A percentile compares a stretch with the other conserved stretches of the same genome.
phyloP scores from a whole-genome alignment of 768 basidiomycete species.

The Rhizopogon sp. region DNA sequence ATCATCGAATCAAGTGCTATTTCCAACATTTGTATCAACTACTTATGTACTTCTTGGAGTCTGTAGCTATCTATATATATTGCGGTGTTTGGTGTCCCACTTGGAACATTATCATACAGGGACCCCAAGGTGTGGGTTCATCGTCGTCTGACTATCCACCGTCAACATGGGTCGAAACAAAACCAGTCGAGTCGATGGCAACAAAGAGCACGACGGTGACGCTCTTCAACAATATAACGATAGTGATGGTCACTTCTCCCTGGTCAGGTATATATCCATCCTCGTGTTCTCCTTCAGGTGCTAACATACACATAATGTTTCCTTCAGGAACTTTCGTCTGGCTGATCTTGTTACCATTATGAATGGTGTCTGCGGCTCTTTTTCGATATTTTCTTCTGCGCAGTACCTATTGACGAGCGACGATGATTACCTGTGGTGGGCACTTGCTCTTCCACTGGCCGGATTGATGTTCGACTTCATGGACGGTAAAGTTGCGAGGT shows the following conservation, averaged over 20 bases:
- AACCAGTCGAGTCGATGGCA: constrained; percentile 21
- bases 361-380: constrained; percentile 97
- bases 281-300: background rate
- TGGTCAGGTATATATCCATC: constrained; percentile 68
- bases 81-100: constrained; percentile 13
- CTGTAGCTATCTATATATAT: background rate
- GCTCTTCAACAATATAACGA: constrained; percentile 80
- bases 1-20: no score
- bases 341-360: constrained; percentile 98
- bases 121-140: constrained; percentile 5
- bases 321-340: constrained; percentile 85
- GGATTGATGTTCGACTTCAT: constrained; percentile 98
- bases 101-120: background rate
- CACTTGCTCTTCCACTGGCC: constrained; percentile 83
- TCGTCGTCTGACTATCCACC: background rate
- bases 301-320: constrained; percentile 12
- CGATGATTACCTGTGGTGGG: constrained; percentile 76
- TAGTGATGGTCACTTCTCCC: constrained; percentile 92
- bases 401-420: constrained; percentile 82
- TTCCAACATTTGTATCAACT: no score
- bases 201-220: constrained; percentile 13
- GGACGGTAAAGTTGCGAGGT: constrained; percentile 96
- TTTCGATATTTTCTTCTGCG: constrained; percentile 91
- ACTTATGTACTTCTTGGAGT: constrained; percentile 8
- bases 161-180: constrained; percentile 23